Evolutionary conservation across 768 basidiomycete genomes (phyloP).

Genomic region (Candolleomyces eurysporus): DNA sequence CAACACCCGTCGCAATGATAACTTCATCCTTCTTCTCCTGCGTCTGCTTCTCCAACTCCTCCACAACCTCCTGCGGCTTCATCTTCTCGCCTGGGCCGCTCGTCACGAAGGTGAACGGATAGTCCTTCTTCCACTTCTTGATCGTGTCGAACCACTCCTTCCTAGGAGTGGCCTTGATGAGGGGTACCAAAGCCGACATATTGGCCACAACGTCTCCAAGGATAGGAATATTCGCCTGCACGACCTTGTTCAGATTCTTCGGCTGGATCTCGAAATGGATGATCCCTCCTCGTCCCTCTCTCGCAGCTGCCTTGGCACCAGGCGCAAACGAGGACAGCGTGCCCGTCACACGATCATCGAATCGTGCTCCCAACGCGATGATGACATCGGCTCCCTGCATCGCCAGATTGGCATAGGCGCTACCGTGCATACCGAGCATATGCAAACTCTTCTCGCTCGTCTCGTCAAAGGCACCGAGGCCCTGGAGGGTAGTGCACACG

Average conservation of each 20-base stretch:
- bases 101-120: slow-evolving; percentile 86
- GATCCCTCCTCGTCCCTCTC: slow-evolving; percentile 87
- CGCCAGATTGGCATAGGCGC: slow-evolving; percentile 94
- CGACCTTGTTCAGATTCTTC: slow-evolving; percentile 99
- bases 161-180: slow-evolving; percentile 64
- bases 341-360: slow-evolving; percentile 97
- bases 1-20: slow-evolving; percentile 90
- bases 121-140: slow-evolving; percentile 78
- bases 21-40: slow-evolving; percentile 81
- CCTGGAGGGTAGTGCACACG: slow-evolving; percentile 94
- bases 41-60: slow-evolving; percentile 86
- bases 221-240: slow-evolving; percentile 91
- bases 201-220: slow-evolving; percentile 91
- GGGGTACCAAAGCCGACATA: slow-evolving; percentile 76
- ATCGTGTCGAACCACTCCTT: slow-evolving; percentile 83
- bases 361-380: slow-evolving; percentile 93
- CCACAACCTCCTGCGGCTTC: slow-evolving; percentile 97
- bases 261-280: slow-evolving; percentile 99
- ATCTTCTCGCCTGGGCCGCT: slow-evolving; percentile 62
- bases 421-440: slow-evolving; percentile 99
- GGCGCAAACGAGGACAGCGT: slow-evolving; percentile 90
- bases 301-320: slow-evolving; percentile 81
- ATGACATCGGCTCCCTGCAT: slow-evolving; percentile 98
- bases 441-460: slow-evolving; percentile 80
- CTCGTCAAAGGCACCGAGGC: slow-evolving; percentile 95